Evolutionary conservation across 2,329 filamentous ascomycete genomes (phyloP), one percentile per base, ranked within the genome.

Genomic region (Aspergillus viridinutans): DNA sequence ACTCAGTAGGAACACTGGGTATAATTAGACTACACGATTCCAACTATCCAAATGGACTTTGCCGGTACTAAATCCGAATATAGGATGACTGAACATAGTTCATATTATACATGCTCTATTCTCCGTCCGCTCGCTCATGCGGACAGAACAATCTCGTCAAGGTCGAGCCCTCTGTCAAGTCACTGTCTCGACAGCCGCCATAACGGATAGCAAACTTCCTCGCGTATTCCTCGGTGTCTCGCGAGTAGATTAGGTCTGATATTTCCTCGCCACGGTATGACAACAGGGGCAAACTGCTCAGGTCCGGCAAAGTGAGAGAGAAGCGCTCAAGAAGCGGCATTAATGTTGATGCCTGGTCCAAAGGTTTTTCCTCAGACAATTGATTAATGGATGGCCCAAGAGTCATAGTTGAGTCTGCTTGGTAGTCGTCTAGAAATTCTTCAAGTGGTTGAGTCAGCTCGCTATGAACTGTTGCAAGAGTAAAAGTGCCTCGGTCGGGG

Each of bases 381-480:
- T 25, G n/a, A 4, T 14, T 26, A 1, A 40, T 49, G 4, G 48
- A 43, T 35, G 55, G 53, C 28, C 53, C 43, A 49, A 48, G 8
- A 29, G 40, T 42, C n/a, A 58, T 48, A 6, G 40, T 42, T 5
- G 49, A 8, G 23, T 54, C 43, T n/a, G 61, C 2, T 50, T 51
- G 51, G 10, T 32, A 40, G 14, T 61, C 58, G 3, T 61, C 49
- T 3, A 50, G 43, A 57, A 75, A 85, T 65, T 86, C 92, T 71
- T 96, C 91, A 0, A 92, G 92, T 1, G 80, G 69, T 42, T 84
- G 82, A 58, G 85, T 86, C 4, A 95, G 76, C 62, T 97, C 92
- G 58, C 82, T 85, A 71, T 97, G 92, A 0, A 93, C 77, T 0
- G 86, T 89, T n/a, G 85, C 85, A 12, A 96, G 76, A 4, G 83